Conservation (phyloP, 2,329 filamentous ascomycete genomes). For the Fusarium sororula region DNA sequence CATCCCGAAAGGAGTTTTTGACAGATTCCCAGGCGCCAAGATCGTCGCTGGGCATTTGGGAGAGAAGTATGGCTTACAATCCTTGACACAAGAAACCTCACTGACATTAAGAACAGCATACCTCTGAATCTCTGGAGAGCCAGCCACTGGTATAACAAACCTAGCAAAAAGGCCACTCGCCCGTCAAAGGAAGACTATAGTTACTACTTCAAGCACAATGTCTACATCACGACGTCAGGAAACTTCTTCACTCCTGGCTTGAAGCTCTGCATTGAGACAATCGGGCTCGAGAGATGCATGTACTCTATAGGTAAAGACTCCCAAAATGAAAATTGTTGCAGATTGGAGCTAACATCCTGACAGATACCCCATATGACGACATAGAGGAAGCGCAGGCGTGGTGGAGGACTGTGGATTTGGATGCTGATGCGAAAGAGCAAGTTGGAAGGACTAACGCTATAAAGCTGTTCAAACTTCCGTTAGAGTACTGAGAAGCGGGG, state of each 20-base stretch:
- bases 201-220: conserved; percentile 7
- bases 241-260: conserved; percentile 1
- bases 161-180: not conserved
- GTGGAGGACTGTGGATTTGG: conserved; percentile 4
- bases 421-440: not conserved
- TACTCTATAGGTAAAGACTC: not conserved
- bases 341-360: not conserved
- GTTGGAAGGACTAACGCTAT: conserved; percentile 4
- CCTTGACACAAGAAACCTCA: too few relatives aligned
- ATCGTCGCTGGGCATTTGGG: conserved; percentile 18
- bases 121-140: conserved; percentile 16
- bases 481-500: not conserved
- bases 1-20: conserved; percentile 9
- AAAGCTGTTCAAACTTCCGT: conserved; percentile 4
- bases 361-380: conserved; percentile 1
- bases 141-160: conserved; percentile 15
- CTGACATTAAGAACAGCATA: too few relatives aligned
- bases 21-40: not conserved
- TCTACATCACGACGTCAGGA: conserved; percentile 14
- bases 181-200: conserved; percentile 7
- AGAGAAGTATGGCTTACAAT: conserved; percentile 1
- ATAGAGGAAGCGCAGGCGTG: conserved; percentile 16
- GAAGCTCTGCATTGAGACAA: conserved; percentile 4
- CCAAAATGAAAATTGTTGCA: rapidly evolving
- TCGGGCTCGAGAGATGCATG: conserved; percentile 2